Conservation (phyloP, 2,329 filamentous ascomycete genomes). For the Colletotrichum sp. region DNA sequence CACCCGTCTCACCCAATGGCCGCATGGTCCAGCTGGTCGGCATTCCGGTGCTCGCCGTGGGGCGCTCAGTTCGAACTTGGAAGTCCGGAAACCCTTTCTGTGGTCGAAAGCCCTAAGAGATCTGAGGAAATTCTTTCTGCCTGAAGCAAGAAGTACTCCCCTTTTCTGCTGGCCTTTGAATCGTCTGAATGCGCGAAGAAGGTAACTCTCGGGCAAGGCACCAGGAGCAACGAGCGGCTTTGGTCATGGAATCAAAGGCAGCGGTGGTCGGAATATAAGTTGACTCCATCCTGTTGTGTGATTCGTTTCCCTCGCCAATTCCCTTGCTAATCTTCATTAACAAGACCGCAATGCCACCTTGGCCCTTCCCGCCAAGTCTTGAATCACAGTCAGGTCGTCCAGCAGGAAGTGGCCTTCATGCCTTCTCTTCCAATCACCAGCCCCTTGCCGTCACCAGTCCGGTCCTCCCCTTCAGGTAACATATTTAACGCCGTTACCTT, state of each 20-base stretch:
- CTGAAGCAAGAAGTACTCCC: background rate
- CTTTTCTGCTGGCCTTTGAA: background rate
- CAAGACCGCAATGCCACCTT: background rate
- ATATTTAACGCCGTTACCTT: background rate
- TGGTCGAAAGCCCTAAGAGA: background rate
- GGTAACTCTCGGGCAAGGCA: background rate
- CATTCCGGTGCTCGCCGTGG: background rate
- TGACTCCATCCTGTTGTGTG: background rate
- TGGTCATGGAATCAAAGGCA: rapidly evolving
- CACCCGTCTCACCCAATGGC: background rate
- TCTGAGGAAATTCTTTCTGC: background rate
- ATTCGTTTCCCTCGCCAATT: background rate
- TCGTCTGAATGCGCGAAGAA: background rate
- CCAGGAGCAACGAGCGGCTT: background rate
- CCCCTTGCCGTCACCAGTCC: background rate
- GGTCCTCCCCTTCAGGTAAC: background rate
- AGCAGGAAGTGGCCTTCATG: background rate
- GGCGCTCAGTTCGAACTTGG: background rate
- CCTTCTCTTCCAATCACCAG: background rate
- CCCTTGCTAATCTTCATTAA: background rate
- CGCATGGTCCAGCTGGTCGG: background rate
- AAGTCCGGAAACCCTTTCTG: background rate
- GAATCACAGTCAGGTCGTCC: background rate
- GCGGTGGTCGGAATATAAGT: background rate
- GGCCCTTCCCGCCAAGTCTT: background rate